Conservation (phyloP, 805 yeast species). For the Lipomyces yamanashiensis region DNA sequence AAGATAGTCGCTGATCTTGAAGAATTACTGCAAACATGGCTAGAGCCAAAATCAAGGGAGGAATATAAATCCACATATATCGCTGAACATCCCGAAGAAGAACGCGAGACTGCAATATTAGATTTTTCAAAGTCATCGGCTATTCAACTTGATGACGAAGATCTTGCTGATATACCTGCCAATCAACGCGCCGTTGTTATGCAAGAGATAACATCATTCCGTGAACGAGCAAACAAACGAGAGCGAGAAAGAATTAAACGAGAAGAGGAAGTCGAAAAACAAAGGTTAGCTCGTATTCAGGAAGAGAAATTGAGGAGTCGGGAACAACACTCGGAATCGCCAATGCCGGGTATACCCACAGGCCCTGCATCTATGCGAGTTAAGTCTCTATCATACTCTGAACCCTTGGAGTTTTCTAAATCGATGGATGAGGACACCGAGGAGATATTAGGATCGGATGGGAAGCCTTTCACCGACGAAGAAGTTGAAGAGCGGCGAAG, state of each 20-base stretch:
- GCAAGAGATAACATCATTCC: constrained; percentile 33
- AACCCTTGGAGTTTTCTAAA: constrained; percentile 26
- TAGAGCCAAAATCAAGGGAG: constrained; percentile 20
- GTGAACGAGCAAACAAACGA: constrained; percentile 35
- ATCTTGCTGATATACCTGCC: constrained; percentile 34
- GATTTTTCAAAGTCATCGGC: not conserved
- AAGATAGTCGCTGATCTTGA: not conserved
- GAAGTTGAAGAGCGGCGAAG: constrained; percentile 28
- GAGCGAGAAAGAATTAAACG: constrained; percentile 34
- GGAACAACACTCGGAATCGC: constrained; percentile 7
- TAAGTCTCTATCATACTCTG: constrained; percentile 11
- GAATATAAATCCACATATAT: constrained; percentile 7
- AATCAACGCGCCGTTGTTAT: constrained; percentile 33
- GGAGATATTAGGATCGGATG: constrained; percentile 20
- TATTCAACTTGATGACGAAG: constrained; percentile 29
- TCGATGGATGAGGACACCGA: constrained; percentile 9
- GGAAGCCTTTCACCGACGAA: constrained; percentile 27
- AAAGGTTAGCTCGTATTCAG: constrained; percentile 23
- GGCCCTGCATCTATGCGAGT: constrained; percentile 12
- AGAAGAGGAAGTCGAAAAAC: constrained; percentile 32
- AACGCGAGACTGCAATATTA: constrained; percentile 1
- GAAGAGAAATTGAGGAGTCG: constrained; percentile 17
- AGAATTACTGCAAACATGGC: constrained; percentile 23
- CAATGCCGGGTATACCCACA: constrained; percentile 13
- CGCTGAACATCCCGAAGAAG: constrained; percentile 18